Conservation (phyloP, 768 basidiomycete genomes). For the Phaffia australis region DNA sequence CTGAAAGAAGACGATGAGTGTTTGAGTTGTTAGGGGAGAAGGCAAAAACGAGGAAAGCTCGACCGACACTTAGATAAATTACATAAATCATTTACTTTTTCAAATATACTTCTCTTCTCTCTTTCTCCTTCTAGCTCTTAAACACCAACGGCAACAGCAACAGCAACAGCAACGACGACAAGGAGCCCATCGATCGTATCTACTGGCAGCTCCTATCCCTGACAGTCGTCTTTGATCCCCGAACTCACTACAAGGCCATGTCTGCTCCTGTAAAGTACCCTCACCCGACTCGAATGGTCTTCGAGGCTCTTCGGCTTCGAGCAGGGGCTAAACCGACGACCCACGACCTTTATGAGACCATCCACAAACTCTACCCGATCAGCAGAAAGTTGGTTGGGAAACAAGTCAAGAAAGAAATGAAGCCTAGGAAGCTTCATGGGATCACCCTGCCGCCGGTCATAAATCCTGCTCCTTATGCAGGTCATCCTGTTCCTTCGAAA, state of each 20-base stretch:
- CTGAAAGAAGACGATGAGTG: no score
- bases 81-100: not conserved
- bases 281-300: conserved; percentile 20
- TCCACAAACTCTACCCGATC: conserved; percentile 14
- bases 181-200: no score
- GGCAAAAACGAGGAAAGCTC: no score
- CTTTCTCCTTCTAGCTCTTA: not conserved
- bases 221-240: no score
- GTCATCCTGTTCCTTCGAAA: conserved; percentile 10
- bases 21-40: no score
- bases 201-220: no score
- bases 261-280: conserved; percentile 3
- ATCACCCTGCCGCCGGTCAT: conserved; percentile 4
- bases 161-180: not conserved
- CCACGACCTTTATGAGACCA: conserved; percentile 6
- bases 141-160: not conserved
- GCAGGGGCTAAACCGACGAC: not conserved
- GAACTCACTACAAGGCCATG: not conserved
- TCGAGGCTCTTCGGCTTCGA: conserved; percentile 18
- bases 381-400: not conserved
- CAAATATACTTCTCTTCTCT: not conserved
- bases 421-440: not conserved
- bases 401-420: not conserved
- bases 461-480: not conserved
- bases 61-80: no score